A percentile compares a stretch with the other conserved stretches of the same genome.
Conservation (phyloP, 139 green algal genomes). For the Pycnococcus provasolii region DNA sequence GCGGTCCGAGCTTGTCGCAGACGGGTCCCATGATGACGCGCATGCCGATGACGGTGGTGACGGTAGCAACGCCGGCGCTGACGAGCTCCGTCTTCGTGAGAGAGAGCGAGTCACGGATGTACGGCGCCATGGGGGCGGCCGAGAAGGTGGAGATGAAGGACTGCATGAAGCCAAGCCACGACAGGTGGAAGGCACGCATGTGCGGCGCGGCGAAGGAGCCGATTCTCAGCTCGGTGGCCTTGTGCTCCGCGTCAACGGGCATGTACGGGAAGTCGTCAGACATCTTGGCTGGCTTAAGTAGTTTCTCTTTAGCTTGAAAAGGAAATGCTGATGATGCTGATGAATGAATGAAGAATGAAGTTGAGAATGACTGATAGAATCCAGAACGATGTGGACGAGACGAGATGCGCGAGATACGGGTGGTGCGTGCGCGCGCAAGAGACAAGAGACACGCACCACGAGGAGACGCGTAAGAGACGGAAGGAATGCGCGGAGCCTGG, state of each 20-base stretch:
- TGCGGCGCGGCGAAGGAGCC: constrained; percentile 42
- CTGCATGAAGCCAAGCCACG: constrained; percentile 76
- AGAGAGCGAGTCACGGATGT: constrained; percentile 64
- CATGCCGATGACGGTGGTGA: constrained; percentile 47
- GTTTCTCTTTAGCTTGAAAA: no score
- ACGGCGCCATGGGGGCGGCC: constrained; percentile 55
- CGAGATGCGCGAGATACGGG: no score
- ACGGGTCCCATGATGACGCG: constrained; percentile 59
- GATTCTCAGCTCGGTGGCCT: constrained; percentile 43
- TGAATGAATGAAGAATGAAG: no score
- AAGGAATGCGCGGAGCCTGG: no score
- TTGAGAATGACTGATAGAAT: no score
- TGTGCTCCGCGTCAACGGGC: constrained; percentile 60
- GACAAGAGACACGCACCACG: no score
- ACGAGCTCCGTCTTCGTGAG: constrained; percentile 49
- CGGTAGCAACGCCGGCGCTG: constrained; percentile 48
- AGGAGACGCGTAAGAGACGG: no score
- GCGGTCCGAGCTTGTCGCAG: constrained; percentile 61
- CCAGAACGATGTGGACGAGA: no score
- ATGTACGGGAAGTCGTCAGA: neutral
- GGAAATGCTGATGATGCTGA: no score
- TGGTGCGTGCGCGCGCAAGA: no score
- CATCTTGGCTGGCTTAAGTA: no score
- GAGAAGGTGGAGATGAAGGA: constrained; percentile 89
- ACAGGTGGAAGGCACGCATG: constrained; percentile 61